Conservation (phyloP, 306 rosid species). For the Abrus precatorius region DNA sequence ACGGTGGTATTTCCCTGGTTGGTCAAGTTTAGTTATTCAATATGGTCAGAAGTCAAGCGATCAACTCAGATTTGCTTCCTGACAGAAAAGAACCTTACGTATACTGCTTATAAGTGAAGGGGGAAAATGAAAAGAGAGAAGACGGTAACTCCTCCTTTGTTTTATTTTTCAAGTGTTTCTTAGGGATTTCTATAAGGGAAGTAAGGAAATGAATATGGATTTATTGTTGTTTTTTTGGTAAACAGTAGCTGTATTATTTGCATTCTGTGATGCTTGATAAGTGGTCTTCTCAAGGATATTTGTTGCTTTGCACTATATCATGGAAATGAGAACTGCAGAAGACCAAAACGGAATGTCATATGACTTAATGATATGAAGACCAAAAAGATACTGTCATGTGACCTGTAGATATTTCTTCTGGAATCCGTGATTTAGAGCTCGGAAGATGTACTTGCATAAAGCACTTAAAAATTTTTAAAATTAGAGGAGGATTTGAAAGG, state of each 20-base stretch:
- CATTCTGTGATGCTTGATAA: conserved; percentile 31
- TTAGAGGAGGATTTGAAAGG: neutral
- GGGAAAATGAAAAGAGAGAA: neutral
- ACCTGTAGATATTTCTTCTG: too few relatives aligned
- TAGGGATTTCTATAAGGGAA: neutral
- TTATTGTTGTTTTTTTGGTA: neutral
- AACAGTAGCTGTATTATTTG: conserved; percentile 11
- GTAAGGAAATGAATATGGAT: neutral
- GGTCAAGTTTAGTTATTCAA: conserved; percentile 40
- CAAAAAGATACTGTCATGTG: neutral
- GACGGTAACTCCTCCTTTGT: conserved; percentile 1
- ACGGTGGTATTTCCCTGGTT: conserved; percentile 25
- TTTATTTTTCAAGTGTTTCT: conserved; percentile 16
- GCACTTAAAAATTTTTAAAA: neutral
- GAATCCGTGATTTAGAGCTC: too few relatives aligned
- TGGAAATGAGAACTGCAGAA: conserved; percentile 2
- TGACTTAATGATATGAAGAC: neutral
- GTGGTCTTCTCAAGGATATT: conserved; percentile 17
- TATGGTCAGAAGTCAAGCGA: conserved; percentile 8
- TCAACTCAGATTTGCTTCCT: conserved; percentile 36
- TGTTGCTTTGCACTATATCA: conserved; percentile 1
- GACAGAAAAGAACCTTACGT: conserved; percentile 8
- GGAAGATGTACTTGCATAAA: neutral
- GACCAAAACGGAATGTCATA: neutral
- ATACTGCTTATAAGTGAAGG: neutral